phyloP scores from a whole-genome alignment of 2,329 filamentous ascomycete genomes.

The Fusarium denticulatum region DNA sequence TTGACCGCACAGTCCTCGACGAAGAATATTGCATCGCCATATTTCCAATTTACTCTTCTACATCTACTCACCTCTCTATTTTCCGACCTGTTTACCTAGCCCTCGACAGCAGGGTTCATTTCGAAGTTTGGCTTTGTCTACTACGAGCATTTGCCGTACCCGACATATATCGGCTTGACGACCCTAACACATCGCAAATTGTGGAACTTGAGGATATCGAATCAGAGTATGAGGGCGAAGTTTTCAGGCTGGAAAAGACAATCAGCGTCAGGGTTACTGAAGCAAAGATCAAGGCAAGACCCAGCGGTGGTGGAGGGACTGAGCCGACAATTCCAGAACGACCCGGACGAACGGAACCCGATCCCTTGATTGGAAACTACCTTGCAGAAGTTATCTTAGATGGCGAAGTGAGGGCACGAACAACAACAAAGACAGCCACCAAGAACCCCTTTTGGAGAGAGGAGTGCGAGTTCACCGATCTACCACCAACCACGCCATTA shows the following conservation, averaged over 20 bases:
- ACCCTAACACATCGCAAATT: conserved; percentile 54
- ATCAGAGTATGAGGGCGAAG: conserved; percentile 56
- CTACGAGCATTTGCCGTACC: conserved; percentile 91
- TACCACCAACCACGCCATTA: conserved; percentile 74
- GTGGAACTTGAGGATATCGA: conserved; percentile 53
- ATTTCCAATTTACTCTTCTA: conserved; percentile 89
- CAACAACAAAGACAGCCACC: conserved; percentile 75
- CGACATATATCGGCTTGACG: conserved; percentile 79
- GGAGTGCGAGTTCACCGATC: conserved; percentile 79
- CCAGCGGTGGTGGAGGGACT: conserved; percentile 34
- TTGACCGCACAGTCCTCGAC: conserved; percentile 90
- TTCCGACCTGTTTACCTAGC: conserved; percentile 91
- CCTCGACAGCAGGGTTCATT: conserved; percentile 86
- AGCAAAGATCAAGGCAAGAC: conserved; percentile 64
- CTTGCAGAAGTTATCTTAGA: conserved; percentile 83
- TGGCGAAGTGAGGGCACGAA: conserved; percentile 80
- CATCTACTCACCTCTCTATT: conserved; percentile 76
- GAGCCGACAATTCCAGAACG: conserved; percentile 35
- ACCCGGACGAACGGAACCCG: conserved; percentile 45
- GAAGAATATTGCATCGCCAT: conserved; percentile 95
- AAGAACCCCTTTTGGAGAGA: conserved; percentile 85
- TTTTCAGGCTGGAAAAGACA: conserved; percentile 71
- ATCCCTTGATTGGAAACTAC: conserved; percentile 72
- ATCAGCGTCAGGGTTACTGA: conserved; percentile 68
- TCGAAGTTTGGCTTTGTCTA: conserved; percentile 96